Conservation (phyloP, 768 basidiomycete species). For the Daedalea quercina region DNA sequence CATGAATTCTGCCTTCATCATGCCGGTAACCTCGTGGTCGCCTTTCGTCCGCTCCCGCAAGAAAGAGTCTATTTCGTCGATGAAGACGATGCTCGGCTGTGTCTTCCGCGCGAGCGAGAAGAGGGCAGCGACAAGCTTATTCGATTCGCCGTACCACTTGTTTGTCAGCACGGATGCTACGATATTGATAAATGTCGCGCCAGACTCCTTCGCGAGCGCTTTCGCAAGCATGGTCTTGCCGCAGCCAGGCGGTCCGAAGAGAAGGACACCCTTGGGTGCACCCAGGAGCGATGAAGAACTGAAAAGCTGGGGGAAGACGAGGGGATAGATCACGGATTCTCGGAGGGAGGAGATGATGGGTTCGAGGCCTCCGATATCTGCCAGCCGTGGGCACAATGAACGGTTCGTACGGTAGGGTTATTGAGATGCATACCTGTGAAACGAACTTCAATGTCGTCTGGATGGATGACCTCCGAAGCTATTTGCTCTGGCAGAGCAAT, state of each 20-base stretch:
- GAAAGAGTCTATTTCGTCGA: conserved; percentile 98
- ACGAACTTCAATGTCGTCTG: conserved; percentile 74
- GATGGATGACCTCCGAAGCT: conserved; percentile 88
- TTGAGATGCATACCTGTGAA: conserved; percentile 55
- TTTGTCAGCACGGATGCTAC: conserved; percentile 67
- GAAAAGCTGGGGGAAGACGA: conserved; percentile 88
- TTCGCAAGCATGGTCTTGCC: conserved; percentile 99
- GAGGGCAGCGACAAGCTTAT: conserved; percentile 91
- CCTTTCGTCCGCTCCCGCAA: conserved; percentile 79
- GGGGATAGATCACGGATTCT: conserved; percentile 93
- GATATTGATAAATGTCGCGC: conserved; percentile 93
- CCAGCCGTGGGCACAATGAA: conserved; percentile 3
- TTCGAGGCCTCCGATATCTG: conserved; percentile 92
- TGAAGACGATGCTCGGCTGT: conserved; percentile 95
- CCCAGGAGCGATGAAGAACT: conserved; percentile 73
- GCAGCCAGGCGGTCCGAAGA: conserved; percentile 96
- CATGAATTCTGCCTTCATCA: conserved; percentile 98
- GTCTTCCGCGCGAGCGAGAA: conserved; percentile 92
- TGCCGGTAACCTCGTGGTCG: conserved; percentile 96
- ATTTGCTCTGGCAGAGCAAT: conserved; percentile 54
- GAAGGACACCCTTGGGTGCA: conserved; percentile 92
- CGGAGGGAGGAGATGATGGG: conserved; percentile 82
- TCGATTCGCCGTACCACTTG: conserved; percentile 87
- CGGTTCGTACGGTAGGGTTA: not conserved
- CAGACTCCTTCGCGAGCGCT: conserved; percentile 93